Percentiles rank a stretch among this genome's conserved stretches.
phyloP scores from a whole-genome alignment of 139 green algal species.

The Micromonas commoda region DNA sequence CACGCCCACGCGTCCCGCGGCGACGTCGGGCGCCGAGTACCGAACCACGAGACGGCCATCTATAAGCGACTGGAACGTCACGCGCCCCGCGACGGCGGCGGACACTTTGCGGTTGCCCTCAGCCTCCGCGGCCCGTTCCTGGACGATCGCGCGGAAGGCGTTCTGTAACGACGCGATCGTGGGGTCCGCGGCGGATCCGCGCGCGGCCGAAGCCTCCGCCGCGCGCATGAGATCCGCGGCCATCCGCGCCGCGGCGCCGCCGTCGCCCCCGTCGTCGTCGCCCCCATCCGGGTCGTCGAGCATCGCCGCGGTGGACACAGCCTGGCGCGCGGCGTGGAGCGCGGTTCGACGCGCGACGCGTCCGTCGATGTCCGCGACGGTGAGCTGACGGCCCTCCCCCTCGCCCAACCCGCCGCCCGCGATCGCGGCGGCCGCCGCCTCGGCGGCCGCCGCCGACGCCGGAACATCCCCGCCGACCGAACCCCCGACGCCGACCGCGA shows the following conservation, averaged over 20 bases:
- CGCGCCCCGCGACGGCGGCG: conserved; percentile 1
- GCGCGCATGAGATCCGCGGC: conserved; percentile 1
- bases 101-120: conserved; percentile 19
- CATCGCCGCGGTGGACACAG: not conserved
- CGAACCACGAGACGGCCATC: conserved; percentile 24
- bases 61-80: conserved; percentile 3
- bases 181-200: not conserved
- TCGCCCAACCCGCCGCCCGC: no score
- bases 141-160: not conserved
- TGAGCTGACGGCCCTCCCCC: no score
- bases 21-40: conserved; percentile 14
- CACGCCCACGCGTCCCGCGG: no score
- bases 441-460: no score
- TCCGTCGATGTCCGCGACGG: not conserved
- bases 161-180: conserved; percentile 1
- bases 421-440: no score
- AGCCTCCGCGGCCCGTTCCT: not conserved
- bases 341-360: not conserved
- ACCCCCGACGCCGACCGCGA: not conserved
- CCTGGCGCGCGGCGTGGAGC: not conserved
- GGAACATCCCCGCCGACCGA: no score
- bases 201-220: not conserved
- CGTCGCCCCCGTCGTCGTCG: not conserved
- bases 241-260: not conserved
- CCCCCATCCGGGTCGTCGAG: not conserved